A percentile compares a stretch with the other conserved stretches of the same genome.
These are phyloP conservation scores for Hyaloscypha finlandica DNA, from an alignment of 495 filamentous ascomycete genomes.

Conservation along the genomic window DNA sequence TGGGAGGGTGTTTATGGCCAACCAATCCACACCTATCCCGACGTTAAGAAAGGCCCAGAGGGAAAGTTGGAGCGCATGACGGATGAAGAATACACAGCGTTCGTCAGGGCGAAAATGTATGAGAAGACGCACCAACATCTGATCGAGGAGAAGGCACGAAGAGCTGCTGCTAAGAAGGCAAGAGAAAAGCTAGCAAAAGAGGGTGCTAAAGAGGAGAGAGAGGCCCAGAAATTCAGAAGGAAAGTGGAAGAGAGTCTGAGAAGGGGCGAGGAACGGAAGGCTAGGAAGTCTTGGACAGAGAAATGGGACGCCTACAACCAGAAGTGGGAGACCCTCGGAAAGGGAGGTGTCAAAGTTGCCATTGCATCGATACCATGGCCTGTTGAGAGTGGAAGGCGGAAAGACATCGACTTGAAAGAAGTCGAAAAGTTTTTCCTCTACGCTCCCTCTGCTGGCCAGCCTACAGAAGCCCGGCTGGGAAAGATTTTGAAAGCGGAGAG, in stretches of 20 bases:
- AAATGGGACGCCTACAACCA: constrained; percentile 65
- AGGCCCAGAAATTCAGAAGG: constrained; percentile 42
- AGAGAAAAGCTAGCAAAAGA: constrained; percentile 39
- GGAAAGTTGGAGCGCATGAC: constrained; percentile 81
- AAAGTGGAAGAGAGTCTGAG: constrained; percentile 39
- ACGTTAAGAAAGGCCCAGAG: constrained; percentile 37
- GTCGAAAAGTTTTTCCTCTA: constrained; percentile 65
- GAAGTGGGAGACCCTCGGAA: constrained; percentile 62
- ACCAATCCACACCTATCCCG: constrained; percentile 71
- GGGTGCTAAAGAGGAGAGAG: constrained; percentile 51
- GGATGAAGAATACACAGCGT: constrained; percentile 85
- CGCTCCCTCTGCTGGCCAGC: constrained; percentile 41
- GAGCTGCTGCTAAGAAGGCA: constrained; percentile 44
- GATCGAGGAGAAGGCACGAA: constrained; percentile 53
- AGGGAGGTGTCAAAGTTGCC: constrained; percentile 35
- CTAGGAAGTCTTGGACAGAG: constrained; percentile 31
- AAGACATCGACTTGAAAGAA: constrained; percentile 61
- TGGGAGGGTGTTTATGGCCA: constrained; percentile 96
- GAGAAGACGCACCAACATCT: constrained; percentile 76
- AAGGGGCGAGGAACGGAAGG: constrained; percentile 32
- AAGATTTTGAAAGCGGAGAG: constrained; percentile 79
- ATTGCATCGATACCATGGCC: constrained; percentile 72
- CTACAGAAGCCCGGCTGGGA: constrained; percentile 43
- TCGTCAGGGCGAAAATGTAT: constrained; percentile 90
- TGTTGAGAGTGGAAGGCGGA: constrained; percentile 59